These are phyloP conservation scores for Venturia nashicola DNA, from an alignment of 2,329 filamentous ascomycete genomes.

Conservation along the genomic window DNA sequence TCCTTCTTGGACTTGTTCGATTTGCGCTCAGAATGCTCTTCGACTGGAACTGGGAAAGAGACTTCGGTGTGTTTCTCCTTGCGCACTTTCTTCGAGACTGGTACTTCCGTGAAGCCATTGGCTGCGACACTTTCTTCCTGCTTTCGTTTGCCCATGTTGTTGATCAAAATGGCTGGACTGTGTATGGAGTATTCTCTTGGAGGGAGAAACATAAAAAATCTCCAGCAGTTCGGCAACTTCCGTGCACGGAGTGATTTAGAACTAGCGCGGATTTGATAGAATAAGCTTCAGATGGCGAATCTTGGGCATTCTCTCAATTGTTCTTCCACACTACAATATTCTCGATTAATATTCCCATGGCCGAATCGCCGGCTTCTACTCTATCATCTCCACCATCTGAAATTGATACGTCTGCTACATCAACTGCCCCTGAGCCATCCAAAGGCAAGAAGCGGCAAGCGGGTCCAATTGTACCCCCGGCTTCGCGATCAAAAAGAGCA, in stretches of 20 bases:
- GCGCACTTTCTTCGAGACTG: constrained; percentile 1
- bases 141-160: constrained; percentile 7
- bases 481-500: not conserved
- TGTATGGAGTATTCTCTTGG: not conserved
- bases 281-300: not conserved
- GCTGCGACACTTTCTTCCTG: not conserved
- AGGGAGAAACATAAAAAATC: not conserved
- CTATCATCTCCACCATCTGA: not conserved
- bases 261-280: too few species aligned
- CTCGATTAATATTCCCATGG: not conserved
- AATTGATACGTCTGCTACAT: not conserved
- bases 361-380: not conserved
- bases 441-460: not conserved
- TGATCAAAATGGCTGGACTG: not conserved
- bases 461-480: not conserved
- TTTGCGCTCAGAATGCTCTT: constrained; percentile 8
- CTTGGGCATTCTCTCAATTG: not conserved
- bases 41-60: not conserved
- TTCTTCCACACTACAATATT: too few species aligned
- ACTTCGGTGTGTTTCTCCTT: constrained; percentile 6
- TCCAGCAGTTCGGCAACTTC: not conserved
- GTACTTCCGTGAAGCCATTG: not conserved
- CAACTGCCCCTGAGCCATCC: not conserved
- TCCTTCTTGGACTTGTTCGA: constrained; percentile 25
- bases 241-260: not conserved